Evolutionary conservation across 306 rosid genomes (phyloP).

Genomic region (Cyamopsis tetragonoloba): DNA sequence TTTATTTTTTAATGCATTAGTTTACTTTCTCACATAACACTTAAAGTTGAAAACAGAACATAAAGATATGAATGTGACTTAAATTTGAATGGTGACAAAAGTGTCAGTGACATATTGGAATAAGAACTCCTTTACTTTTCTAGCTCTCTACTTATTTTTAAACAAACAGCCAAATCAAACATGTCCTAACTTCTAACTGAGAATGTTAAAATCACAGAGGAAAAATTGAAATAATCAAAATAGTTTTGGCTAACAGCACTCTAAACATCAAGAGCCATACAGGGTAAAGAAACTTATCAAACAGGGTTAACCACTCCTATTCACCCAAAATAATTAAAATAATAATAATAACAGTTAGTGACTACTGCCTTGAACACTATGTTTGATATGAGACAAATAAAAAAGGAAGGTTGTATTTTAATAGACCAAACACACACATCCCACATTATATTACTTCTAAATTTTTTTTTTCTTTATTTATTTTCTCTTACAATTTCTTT

Average conservation of each 20-base stretch:
- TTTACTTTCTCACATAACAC: not conserved
- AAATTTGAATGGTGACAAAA: not conserved
- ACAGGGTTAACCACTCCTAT: too few relatives aligned
- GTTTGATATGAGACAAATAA: too few relatives aligned
- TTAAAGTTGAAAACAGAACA: not conserved
- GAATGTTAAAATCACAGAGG: not conserved
- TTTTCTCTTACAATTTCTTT: too few relatives aligned
- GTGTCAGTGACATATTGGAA: not conserved
- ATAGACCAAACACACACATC: too few relatives aligned
- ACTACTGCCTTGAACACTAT: too few relatives aligned
- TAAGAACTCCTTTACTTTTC: not conserved
- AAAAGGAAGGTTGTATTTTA: too few relatives aligned
- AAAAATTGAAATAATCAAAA: not conserved
- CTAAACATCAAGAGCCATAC: not conserved
- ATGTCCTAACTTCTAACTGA: slow-evolving; percentile 16
- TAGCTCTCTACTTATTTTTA: not conserved
- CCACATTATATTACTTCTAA: too few relatives aligned
- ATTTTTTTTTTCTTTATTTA: too few relatives aligned
- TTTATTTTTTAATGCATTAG: too few relatives aligned
- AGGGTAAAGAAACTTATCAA: not conserved
- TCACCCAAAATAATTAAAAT: too few relatives aligned
- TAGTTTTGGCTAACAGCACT: not conserved
- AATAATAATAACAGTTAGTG: too few relatives aligned
- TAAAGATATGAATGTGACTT: not conserved
- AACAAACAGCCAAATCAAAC: slow-evolving; percentile 1